Evolutionary conservation across 78 protist species (phyloP), one percentile per base, ranked within the genome.

Genomic region (Cavenderia fasciculata): DNA sequence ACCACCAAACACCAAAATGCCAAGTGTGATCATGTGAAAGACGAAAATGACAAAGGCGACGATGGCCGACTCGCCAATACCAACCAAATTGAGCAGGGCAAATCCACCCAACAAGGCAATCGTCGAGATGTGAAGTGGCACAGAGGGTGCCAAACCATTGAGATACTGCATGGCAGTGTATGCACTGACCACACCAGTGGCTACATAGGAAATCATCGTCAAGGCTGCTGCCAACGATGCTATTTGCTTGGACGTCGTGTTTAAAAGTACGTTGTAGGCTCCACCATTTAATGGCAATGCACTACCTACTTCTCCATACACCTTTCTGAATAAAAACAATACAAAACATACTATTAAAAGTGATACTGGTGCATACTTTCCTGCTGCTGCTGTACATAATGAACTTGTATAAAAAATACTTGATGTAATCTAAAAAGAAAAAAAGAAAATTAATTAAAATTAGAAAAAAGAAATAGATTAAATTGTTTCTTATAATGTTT

Each of bases 241-340:
- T 1, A 88, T 46, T 14, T 36, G 71, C 49, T 96, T 96, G 31
- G 91, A 59, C 0, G 98, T 92, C 6, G 96, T 88, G 69, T 96
- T 96, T 41, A 96, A 78, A 19, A 96, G 79, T 27, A 93, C 86
- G 33, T 86, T 94, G 75, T 96, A 96, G 0, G 94, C 95, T 33
- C 98, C 98, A 1, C 98, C 98, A 69, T 94, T 94, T 56, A 94
- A 68, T 43, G 96, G 97, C 8, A 94, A 72, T 21, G 96, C 96
- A 29, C 95, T 86, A 52, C 95, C 96, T 4, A 94, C 96, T 86
- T 94, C 92, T 38, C 90, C 90, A 82, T 82, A 82, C n/a, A 82
- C 90, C 66, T 82, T 82, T 38, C 96, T 77, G 76, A 93, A 96
- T 41, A 96, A 84, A 51, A 86, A 96, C 19, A 96, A 66, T 18